phyloP scores from a whole-genome alignment of 148 eudicot species.

The Vaccinium vitisidaea region DNA sequence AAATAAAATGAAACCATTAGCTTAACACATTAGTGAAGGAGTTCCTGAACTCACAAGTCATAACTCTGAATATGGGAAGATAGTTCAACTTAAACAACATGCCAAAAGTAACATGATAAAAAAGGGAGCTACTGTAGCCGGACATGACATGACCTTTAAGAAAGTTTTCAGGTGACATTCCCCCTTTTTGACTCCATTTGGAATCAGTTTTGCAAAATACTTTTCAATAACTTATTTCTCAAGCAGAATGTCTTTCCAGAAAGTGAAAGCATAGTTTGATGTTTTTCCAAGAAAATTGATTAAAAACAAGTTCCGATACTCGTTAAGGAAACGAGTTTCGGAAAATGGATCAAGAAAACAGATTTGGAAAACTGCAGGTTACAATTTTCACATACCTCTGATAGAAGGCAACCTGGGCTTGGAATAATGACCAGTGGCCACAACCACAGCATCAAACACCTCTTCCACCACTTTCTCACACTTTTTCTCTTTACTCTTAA shows the following conservation, averaged over 20 bases:
- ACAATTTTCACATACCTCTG: slow-evolving; percentile 37
- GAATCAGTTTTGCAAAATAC: not conserved
- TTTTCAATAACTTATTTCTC: not conserved
- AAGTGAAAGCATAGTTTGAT: not conserved
- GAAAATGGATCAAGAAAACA: not conserved
- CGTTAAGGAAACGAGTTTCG: not conserved
- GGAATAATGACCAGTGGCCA: slow-evolving; percentile 81
- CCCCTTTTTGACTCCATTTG: not conserved
- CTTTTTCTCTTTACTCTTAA: slow-evolving; percentile 45
- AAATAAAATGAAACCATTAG: not conserved
- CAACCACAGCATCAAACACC: slow-evolving; percentile 78
- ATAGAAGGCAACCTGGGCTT: slow-evolving; percentile 69
- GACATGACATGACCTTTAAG: not conserved
- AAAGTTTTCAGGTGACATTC: not conserved
- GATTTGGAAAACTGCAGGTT: not conserved
- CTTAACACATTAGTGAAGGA: not conserved
- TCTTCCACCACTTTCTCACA: slow-evolving; percentile 51
- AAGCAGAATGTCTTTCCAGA: not conserved
- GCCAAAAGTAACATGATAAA: not conserved
- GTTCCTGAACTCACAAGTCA: not conserved
- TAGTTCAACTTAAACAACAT: not conserved
- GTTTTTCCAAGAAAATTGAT: not conserved
- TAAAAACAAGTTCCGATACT: not conserved
- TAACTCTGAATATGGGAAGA: not conserved
- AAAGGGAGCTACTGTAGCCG: not conserved